Percentiles rank a stretch among this genome's conserved stretches.
Conservation (phyloP, 345 rosid species). For the Theobroma cacao region DNA sequence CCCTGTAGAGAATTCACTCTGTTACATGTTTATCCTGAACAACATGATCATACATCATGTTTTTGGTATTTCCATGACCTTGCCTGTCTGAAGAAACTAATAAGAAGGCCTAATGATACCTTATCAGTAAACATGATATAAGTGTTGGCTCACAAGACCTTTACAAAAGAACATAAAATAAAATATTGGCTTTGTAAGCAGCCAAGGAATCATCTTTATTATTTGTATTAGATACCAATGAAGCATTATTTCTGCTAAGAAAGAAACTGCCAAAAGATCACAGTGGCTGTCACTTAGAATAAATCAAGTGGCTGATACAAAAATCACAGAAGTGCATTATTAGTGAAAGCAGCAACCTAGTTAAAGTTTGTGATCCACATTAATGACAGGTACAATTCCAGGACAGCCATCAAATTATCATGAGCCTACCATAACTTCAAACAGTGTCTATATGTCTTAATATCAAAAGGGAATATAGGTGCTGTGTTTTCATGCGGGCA, state of each 20-base stretch:
- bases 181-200: neutral
- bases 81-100: neutral
- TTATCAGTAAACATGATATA: neutral
- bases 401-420: neutral
- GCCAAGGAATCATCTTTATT: neutral
- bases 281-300: neutral
- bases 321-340: neutral
- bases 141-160: neutral
- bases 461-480: neutral
- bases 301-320: neutral
- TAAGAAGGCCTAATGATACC: neutral
- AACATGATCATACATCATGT: neutral
- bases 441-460: neutral
- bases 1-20: neutral
- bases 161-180: neutral
- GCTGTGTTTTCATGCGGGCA: neutral
- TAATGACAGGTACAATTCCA: neutral
- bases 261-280: neutral
- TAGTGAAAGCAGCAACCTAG: neutral
- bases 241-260: neutral
- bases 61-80: neutral
- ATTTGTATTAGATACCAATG: neutral
- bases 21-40: neutral
- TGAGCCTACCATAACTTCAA: neutral
- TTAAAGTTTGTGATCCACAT: neutral